Evolutionary conservation across 1,284 basidiomycete species (phyloP), one percentile per base, ranked within the genome.

Genomic region (Cystobasidium sp.): DNA sequence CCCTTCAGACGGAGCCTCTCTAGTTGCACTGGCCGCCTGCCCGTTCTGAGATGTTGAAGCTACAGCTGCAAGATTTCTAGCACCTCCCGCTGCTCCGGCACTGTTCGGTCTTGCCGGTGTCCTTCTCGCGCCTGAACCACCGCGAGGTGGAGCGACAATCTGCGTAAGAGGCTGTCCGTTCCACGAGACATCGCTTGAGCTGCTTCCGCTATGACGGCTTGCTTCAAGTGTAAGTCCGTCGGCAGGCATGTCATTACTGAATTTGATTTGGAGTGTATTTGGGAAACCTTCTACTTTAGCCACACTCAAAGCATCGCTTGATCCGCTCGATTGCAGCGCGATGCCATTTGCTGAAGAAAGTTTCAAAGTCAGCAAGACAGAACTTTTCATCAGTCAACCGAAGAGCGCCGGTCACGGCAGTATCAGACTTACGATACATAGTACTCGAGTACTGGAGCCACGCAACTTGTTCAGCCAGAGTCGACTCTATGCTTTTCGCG

Each of bases 361-460:
- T 20, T 14, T 61, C 10, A 59, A 12, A 44, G 18, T 43, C 39
- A 72, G 59, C 24, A 56, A 44, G 10, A 10, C 22, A 59, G n/a
- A 10, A 14, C 20, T 37, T 18, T 16, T 3, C 24, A n/a, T 18
- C 31, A 20, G 6, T 20, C 46, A 3, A 31, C 53, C 6, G 41
- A 22, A 56, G 24, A 14, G 18, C 24, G 14, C 6, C n/a, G n/a
- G 52, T 14, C 7, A 62, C 51, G 75, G 31, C 3, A 7, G 6
- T 39, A 75, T 58, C 37, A 64, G 68, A 75, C 9, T 76, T 74
- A 39, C 75, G 73, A 68, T 77, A 79, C 78, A 79, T 79, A 46
- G 59, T 75, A 24, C 67, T 71, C 39, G 68, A 72, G 73, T 75
- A 79, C 46, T 77, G 74, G 18, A 79, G 61, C 77, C 78, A 78